Evolutionary conservation across 352 stramenopile species (phyloP).

Genomic region (Phytopythium helicoides): DNA sequence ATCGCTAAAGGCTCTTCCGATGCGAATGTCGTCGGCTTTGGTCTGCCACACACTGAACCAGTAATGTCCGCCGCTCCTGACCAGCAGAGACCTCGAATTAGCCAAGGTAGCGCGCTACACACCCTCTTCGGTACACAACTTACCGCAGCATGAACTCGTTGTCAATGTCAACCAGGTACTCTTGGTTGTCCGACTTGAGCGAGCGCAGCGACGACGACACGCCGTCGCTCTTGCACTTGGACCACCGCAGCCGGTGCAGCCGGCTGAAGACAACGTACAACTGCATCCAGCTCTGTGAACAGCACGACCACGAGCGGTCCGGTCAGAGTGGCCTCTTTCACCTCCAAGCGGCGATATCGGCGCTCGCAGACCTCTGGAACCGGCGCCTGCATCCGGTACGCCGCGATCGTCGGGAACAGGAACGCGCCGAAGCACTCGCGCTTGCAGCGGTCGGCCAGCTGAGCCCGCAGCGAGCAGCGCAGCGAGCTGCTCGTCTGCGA

Average conservation of each 20-base stretch:
- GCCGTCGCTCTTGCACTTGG: constrained; percentile 32
- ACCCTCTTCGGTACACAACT: background rate
- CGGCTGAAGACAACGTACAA: constrained; percentile 54
- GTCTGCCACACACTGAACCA: constrained; percentile 69
- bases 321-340: too few species aligned
- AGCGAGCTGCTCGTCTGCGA: constrained; percentile 21
- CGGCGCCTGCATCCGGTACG: constrained; percentile 55
- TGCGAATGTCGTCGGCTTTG: constrained; percentile 14
- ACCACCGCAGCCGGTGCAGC: constrained; percentile 39
- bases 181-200: constrained; percentile 68
- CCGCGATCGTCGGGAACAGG: constrained; percentile 58
- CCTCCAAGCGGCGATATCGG: background rate
- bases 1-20: constrained; percentile 10
- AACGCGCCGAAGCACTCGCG: constrained; percentile 59
- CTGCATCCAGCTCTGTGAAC: constrained; percentile 43
- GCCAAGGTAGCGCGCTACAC: background rate
- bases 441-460: constrained; percentile 50
- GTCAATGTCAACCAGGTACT: constrained; percentile 48
- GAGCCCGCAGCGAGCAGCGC: constrained; percentile 1
- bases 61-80: constrained; percentile 68
- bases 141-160: constrained; percentile 44
- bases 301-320: too few species aligned
- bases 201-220: constrained; percentile 50
- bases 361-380: constrained; percentile 31
- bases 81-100: background rate